A percentile compares a stretch with the other conserved stretches of the same genome.
Conservation (phyloP, 768 basidiomycete genomes). For the Lactarius sanguifluus region DNA sequence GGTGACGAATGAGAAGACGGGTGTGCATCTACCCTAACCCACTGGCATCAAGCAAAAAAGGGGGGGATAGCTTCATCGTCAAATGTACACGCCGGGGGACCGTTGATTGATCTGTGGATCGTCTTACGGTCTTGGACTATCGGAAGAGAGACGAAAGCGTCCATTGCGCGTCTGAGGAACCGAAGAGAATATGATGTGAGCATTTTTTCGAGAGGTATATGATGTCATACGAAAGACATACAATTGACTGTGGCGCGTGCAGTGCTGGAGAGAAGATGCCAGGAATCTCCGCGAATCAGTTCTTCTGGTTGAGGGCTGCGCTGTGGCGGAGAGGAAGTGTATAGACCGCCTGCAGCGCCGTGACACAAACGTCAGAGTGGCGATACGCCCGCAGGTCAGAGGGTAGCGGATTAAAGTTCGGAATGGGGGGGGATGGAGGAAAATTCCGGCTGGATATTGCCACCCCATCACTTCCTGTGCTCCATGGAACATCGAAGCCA, state of each 20-base stretch:
- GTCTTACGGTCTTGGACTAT: too few species aligned
- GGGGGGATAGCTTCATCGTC: too few species aligned
- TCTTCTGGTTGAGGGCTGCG: too few species aligned
- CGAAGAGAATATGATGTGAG: not conserved
- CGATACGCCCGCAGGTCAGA: not conserved
- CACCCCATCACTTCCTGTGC: not conserved
- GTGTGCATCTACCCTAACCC: not conserved
- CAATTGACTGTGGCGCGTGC: not conserved
- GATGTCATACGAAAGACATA: too few species aligned
- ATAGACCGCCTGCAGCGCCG: too few species aligned
- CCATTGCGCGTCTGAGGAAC: not conserved
- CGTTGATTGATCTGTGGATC: too few species aligned
- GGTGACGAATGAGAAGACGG: not conserved
- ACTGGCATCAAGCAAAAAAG: not conserved
- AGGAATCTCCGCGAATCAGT: not conserved
- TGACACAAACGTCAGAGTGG: not conserved
- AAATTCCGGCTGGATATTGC: not conserved
- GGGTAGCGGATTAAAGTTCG: not conserved
- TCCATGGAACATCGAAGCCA: not conserved
- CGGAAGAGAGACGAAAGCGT: too few species aligned
- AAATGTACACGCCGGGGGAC: not conserved
- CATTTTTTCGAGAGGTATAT: too few species aligned
- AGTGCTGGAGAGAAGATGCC: not conserved
- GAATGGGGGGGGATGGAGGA: not conserved
- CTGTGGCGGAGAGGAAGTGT: too few species aligned